A percentile compares a stretch with the other conserved stretches of the same genome.
Evolutionary conservation across 768 basidiomycete genomes (phyloP).

Genomic region (Leccinum uliginosum): DNA sequence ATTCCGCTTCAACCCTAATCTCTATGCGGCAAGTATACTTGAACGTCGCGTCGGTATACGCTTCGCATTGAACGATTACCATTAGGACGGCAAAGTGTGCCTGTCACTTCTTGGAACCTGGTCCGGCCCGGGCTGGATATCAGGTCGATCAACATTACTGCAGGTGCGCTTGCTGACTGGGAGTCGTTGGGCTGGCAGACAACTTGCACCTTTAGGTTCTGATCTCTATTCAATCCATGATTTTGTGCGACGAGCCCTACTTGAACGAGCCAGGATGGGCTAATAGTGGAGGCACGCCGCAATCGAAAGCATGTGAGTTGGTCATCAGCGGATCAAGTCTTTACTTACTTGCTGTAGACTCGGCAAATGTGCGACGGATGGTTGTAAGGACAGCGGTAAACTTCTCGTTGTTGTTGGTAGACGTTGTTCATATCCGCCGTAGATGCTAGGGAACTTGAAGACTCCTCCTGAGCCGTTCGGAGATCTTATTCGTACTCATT

Average conservation of each 20-base stretch:
- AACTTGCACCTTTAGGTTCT: conserved; percentile 46
- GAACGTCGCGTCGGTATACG: background rate
- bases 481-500: conserved; percentile 88
- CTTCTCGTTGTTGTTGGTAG: background rate
- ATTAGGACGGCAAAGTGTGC: conserved; percentile 92
- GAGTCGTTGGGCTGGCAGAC: background rate
- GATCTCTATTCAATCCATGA: conserved; percentile 96
- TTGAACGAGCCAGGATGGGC: conserved; percentile 93
- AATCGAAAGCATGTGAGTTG: conserved; percentile 70
- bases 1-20: conserved; percentile 90
- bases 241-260: conserved; percentile 89
- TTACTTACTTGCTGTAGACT: conserved; percentile 48
- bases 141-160: conserved; percentile 84
- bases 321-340: background rate
- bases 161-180: conserved; percentile 46
- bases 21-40: conserved; percentile 67
- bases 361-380: conserved; percentile 91
- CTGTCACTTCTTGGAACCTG: conserved; percentile 89
- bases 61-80: background rate
- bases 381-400: conserved; percentile 81
- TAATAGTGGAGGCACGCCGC: conserved; percentile 61
- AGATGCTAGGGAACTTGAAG: conserved; percentile 86
- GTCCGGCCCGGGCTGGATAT: conserved; percentile 89
- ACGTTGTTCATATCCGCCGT: conserved; percentile 9
- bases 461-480: conserved; percentile 81